A percentile compares a stretch with the other conserved stretches of the same genome.
Conservation (phyloP, 1,139 yeast species). For the Candida tropicalis region DNA sequence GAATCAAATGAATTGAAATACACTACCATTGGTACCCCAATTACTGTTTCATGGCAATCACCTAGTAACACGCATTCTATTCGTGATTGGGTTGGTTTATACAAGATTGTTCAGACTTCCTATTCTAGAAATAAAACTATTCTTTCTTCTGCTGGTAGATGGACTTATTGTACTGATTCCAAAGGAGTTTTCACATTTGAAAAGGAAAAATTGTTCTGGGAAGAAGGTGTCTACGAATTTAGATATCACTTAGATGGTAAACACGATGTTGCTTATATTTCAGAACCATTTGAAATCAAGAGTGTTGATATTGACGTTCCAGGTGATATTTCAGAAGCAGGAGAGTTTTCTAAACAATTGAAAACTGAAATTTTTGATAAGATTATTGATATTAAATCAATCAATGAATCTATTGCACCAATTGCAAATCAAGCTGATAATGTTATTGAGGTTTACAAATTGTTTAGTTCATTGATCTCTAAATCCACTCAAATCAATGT, state of each 20-base stretch:
- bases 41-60: conserved; percentile 58
- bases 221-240: conserved; percentile 74
- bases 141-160: conserved; percentile 68
- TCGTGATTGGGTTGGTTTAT: conserved; percentile 81
- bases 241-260: conserved; percentile 72
- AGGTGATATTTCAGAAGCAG: conserved; percentile 19
- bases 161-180: conserved; percentile 56
- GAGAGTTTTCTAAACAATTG: conserved; percentile 35
- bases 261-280: conserved; percentile 70
- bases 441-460: conserved; percentile 35
- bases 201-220: conserved; percentile 59
- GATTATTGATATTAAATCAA: conserved; percentile 26
- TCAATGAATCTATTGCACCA: conserved; percentile 31
- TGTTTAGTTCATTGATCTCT: conserved; percentile 38
- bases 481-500: conserved; percentile 42
- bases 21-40: conserved; percentile 52
- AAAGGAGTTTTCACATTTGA: conserved; percentile 57
- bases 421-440: conserved; percentile 30
- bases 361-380: conserved; percentile 35
- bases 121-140: conserved; percentile 61
- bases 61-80: conserved; percentile 43
- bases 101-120: conserved; percentile 65
- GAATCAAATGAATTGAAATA: conserved; percentile 25
- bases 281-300: conserved; percentile 71
- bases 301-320: conserved; percentile 46